Evolutionary conservation across 1,284 basidiomycete genomes (phyloP).

Genomic region (Leucocoprinus gongylophorus): DNA sequence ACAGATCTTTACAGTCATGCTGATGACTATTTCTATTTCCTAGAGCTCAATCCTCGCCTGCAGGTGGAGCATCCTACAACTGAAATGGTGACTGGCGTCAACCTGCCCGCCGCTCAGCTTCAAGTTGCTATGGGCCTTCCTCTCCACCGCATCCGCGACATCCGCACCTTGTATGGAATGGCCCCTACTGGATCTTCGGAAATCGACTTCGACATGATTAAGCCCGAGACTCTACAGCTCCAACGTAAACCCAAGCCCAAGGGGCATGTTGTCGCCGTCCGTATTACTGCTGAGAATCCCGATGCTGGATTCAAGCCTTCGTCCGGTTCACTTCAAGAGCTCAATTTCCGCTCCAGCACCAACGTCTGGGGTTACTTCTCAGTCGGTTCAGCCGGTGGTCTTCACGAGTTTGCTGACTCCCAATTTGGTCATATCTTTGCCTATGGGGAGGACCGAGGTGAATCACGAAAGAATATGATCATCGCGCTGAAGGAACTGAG

Average conservation of each 20-base stretch:
- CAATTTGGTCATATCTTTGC: constrained; percentile 99
- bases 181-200: constrained; percentile 81
- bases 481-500: constrained; percentile 97
- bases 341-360: constrained; percentile 98
- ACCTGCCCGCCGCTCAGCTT: constrained; percentile 95
- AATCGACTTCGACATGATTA: constrained; percentile 95
- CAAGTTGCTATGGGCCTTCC: constrained; percentile 99
- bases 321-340: constrained; percentile 92
- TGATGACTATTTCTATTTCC: constrained; percentile 94
- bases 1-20: constrained; percentile 91
- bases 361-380: constrained; percentile 99
- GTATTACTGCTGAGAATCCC: constrained; percentile 99
- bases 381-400: constrained; percentile 89
- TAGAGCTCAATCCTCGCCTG: constrained; percentile 98
- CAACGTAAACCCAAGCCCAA: constrained; percentile 97
- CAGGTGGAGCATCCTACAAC: constrained; percentile 99
- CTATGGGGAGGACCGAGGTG: constrained; percentile 93
- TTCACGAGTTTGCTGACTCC: constrained; percentile 98
- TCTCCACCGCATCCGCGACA: constrained; percentile 92
- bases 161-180: constrained; percentile 94
- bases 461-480: constrained; percentile 99
- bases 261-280: constrained; percentile 98
- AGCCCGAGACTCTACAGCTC: constrained; percentile 78
- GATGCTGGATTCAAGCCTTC: constrained; percentile 99
- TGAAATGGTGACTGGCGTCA: constrained; percentile 99